Conservation (phyloP, 2,329 filamentous ascomycete species). For the Apiospora arundinis region DNA sequence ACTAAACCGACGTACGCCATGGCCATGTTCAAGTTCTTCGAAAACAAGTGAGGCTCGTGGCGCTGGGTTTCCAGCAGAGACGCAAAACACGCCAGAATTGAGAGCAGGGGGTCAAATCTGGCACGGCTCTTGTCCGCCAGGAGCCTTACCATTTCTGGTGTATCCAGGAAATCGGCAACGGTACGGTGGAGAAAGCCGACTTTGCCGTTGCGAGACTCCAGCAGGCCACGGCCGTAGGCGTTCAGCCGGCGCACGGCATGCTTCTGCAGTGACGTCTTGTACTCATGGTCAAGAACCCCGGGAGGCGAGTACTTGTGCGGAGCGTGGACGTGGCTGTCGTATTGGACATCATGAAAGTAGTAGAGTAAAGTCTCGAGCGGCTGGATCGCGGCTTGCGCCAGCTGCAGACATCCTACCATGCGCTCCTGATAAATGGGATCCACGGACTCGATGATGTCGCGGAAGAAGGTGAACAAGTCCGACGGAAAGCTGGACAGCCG, state of each 20-base stretch:
- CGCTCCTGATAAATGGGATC: not conserved
- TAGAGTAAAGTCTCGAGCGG: not conserved
- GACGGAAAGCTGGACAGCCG: not conserved
- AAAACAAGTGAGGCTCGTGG: not conserved
- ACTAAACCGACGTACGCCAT: not conserved
- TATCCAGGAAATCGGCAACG: not conserved
- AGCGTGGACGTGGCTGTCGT: not conserved
- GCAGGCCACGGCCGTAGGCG: not conserved
- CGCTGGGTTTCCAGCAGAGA: not conserved
- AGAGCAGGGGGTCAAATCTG: not conserved
- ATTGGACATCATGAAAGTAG: not conserved
- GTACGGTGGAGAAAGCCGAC: not conserved
- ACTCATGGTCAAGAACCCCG: not conserved
- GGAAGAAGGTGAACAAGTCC: not conserved
- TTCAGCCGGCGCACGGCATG: not conserved
- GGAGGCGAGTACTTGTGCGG: not conserved
- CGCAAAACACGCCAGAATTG: not conserved
- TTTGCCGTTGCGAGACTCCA: not conserved
- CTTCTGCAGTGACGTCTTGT: not conserved
- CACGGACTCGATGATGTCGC: not conserved
- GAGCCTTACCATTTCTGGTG: not conserved
- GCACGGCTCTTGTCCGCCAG: not conserved
- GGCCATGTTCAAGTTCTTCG: not conserved
- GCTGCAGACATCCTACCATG: not conserved
- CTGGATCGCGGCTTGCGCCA: not conserved